A percentile compares a stretch with the other conserved stretches of the same genome.
Evolutionary conservation across 352 stramenopile genomes (phyloP).

Genomic region (Globisporangium apiculatum): DNA sequence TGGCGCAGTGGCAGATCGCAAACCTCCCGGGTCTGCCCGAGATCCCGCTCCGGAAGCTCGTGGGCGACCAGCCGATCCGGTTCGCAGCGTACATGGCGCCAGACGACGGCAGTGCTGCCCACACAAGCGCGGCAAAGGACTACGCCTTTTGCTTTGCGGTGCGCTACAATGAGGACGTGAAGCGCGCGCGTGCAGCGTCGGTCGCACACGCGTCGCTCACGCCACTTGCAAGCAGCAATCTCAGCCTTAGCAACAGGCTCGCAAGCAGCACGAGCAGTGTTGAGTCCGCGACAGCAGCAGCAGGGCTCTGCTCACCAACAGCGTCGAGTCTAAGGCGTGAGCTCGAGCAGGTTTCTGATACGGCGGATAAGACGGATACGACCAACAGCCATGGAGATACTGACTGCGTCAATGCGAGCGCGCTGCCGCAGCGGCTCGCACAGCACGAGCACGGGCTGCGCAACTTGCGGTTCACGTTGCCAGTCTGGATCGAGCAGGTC

Average conservation of each 20-base stretch:
- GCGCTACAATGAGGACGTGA: conserved; percentile 18
- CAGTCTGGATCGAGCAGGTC: conserved; percentile 69
- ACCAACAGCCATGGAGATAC: neutral
- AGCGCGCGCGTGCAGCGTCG: neutral
- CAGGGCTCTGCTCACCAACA: conserved; percentile 8
- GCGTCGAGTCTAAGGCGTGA: conserved; percentile 7
- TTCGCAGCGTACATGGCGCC: conserved; percentile 32
- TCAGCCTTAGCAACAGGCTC: conserved; percentile 1
- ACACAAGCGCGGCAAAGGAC: conserved; percentile 21
- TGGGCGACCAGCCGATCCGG: conserved; percentile 25
- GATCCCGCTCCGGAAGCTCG: conserved; percentile 31
- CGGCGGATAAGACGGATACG: neutral
- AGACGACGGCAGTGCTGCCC: neutral
- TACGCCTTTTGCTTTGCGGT: conserved; percentile 52
- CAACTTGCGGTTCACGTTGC: conserved; percentile 43
- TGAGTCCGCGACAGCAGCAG: neutral
- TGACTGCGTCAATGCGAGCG: neutral
- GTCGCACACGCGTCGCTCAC: conserved; percentile 1
- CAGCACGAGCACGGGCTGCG: conserved; percentile 22
- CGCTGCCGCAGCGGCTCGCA: conserved; percentile 12
- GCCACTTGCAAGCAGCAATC: neutral
- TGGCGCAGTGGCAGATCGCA: conserved; percentile 39
- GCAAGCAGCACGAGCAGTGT: neutral
- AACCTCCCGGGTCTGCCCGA: conserved; percentile 34
- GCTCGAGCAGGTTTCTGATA: neutral